Evolutionary conservation across 2,329 filamentous ascomycete species (phyloP).

Genomic region (Furcasterigmium sp.): DNA sequence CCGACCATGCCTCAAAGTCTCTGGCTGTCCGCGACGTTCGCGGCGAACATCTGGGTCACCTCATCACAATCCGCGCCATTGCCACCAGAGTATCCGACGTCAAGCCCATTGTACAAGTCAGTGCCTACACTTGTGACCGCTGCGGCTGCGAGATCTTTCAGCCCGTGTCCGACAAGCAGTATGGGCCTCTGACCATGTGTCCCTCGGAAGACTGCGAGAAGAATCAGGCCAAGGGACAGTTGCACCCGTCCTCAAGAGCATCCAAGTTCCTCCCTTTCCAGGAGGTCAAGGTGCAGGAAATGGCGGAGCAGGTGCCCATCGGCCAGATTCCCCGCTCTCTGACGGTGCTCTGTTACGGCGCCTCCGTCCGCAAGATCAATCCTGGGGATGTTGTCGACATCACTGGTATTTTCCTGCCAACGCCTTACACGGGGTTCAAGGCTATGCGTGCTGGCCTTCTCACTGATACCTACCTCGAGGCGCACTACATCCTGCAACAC

Average conservation of each 20-base stretch:
- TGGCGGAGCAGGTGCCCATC: conserved; percentile 98
- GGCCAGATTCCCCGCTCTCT: conserved; percentile 92
- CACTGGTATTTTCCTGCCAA: conserved; percentile 92
- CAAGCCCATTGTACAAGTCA: conserved; percentile 95
- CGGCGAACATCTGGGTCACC: conserved; percentile 84
- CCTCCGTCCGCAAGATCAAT: conserved; percentile 78
- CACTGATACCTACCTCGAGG: conserved; percentile 95
- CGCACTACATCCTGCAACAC: conserved; percentile 89
- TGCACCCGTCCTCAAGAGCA: conserved; percentile 90
- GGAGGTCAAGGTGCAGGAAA: conserved; percentile 96
- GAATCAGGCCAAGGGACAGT: conserved; percentile 89
- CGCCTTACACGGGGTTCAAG: conserved; percentile 97
- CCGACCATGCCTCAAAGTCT: conserved; percentile 56
- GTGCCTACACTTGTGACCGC: conserved; percentile 94
- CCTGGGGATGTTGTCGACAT: conserved; percentile 93
- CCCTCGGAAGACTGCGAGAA: conserved; percentile 83
- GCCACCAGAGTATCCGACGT: conserved; percentile 94
- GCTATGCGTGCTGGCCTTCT: conserved; percentile 94
- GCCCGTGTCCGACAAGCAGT: conserved; percentile 86
- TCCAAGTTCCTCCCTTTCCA: conserved; percentile 98
- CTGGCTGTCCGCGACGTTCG: conserved; percentile 91
- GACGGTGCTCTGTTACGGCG: conserved; percentile 85
- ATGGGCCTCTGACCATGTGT: conserved; percentile 79
- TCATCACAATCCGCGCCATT: conserved; percentile 93
- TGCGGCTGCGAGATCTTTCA: conserved; percentile 98